Conservation (phyloP, 1,139 yeast genomes). For the Starmera stellimalicola region DNA sequence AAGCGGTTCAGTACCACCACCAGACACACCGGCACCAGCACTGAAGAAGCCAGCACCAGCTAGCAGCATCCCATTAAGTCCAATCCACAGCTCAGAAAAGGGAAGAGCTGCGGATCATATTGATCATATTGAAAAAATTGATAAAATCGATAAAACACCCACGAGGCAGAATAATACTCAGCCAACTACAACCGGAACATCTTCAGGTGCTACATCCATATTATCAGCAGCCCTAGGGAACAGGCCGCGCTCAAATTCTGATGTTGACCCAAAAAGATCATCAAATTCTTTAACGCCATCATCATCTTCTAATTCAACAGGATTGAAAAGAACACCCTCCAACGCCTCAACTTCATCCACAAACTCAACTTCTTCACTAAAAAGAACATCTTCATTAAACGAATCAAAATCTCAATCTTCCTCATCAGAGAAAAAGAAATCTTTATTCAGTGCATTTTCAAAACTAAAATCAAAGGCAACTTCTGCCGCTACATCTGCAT, state of each 20-base stretch:
- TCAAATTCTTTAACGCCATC: no score
- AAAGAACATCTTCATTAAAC: constrained; percentile 10
- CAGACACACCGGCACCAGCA: background rate
- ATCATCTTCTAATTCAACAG: constrained; percentile 8
- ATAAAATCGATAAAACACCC: background rate
- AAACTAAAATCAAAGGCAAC: constrained; percentile 34
- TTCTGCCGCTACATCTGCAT: constrained; percentile 10
- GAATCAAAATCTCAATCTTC: constrained; percentile 1
- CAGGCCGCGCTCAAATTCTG: constrained; percentile 13
- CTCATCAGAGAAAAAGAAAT: constrained; percentile 24
- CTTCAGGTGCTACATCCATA: constrained; percentile 1
- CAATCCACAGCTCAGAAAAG: background rate
- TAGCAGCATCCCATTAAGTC: background rate
- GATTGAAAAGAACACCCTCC: constrained; percentile 1
- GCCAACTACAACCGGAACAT: background rate
- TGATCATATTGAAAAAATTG: no score
- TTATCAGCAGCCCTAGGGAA: constrained; percentile 5
- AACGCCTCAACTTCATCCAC: background rate
- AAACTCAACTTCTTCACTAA: constrained; percentile 2
- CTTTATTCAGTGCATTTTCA: constrained; percentile 44
- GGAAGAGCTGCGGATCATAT: no score
- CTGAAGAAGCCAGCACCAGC: background rate
- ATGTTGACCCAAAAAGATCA: background rate
- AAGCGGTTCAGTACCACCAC: background rate
- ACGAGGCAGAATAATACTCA: background rate